Evolutionary conservation across 2,329 filamentous ascomycete species (phyloP), one percentile per base, ranked within the genome.

Genomic region (Paraphoma chrysanthemicola): DNA sequence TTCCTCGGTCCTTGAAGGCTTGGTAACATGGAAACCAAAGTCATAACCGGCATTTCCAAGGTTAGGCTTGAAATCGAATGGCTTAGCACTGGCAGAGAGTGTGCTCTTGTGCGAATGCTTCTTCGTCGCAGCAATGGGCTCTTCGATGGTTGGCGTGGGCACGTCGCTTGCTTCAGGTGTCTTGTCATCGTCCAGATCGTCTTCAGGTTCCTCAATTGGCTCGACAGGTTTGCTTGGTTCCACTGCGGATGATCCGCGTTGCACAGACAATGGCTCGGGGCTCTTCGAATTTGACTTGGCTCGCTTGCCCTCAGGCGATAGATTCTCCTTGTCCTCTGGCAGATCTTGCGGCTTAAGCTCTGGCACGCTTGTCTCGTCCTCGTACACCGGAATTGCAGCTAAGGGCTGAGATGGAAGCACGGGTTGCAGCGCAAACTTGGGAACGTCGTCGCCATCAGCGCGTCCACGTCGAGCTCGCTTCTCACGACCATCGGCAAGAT

Each of bases 381-480:
- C 54, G 74, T 64, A 49, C 67, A 58, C 58, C 39, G 63, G 62
- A 54, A 70, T 45, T 64, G 77, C 57, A 39, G 56, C 68, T 30
- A 74, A 53, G 33, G 74, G 70, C 44, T 77, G 71, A 16, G 74
- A 73, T 9, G 81, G 79, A 51, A 77, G 66, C 16, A 75, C 54
- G 7, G 72, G 73, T 54, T 74, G 73, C 5, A 71, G 53, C 78
- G 92, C 91, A 74, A 96, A 96, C 49, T 87, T 82, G 18, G 90
- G 89, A 23, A 94, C 87, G 48, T 89, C 85, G 66, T 96, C 88
- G 16, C 86, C 89, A 67, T 90, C 88, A 50, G 84, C 85, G 16
- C 82, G 85, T 44, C 78, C 83, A 56, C 86, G 87, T 64, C 88
- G 87, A 60, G 87, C 87, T 72, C 93, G 88, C 82, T 97, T 97